Evolutionary conservation across 2,329 filamentous ascomycete genomes (phyloP), one percentile per base, ranked within the genome.

Genomic region (Beauveria sp.): DNA sequence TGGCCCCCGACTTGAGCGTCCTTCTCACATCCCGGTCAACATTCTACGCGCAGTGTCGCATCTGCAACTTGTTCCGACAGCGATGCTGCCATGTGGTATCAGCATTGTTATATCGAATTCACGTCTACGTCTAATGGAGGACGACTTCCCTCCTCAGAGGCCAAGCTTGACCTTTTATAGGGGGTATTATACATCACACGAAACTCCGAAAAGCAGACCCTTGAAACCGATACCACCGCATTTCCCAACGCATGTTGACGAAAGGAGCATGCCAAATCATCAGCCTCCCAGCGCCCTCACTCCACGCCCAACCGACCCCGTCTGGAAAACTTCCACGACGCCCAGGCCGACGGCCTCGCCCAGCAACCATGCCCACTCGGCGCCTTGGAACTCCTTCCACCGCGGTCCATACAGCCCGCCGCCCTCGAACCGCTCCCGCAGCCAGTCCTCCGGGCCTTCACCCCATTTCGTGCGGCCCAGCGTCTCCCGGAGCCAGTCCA

Each of bases 271-370:
- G 3, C 9, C 28, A 54, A 61, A 53, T 42, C 45, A 28, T 67
- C 65, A 66, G n/a, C 53, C 65, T 64, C 71, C 73, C 62, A 80
- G 61, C 56, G 73, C 73, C 66, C 85, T 79, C 62, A 90, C 81
- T 12, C 84, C 89, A 63, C 82, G 79, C 1, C 89, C 89, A n/a
- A 91, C 87, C 67, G 84, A 88, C 16, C 86, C 80, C 14, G 89
- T 92, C 69, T 90, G 84, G 71, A 93, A 93, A 16, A 90, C 75
- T 73, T 93, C 89, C 4, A 91, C 81, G 18, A 88, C 69, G 1
- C 89, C 89, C 31, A 85, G 79, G 0, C 88, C 89, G 26, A 90
- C 79, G 49, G 87, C 88, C 71, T 91, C 88, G 46, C 83, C 85
- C 48, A 92, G 70, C 18, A 89, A 79, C 87, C 87, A 92, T 63